Evolutionary conservation across 2,329 filamentous ascomycete genomes (phyloP).

Genomic region (Geoglossum cookeanum): DNA sequence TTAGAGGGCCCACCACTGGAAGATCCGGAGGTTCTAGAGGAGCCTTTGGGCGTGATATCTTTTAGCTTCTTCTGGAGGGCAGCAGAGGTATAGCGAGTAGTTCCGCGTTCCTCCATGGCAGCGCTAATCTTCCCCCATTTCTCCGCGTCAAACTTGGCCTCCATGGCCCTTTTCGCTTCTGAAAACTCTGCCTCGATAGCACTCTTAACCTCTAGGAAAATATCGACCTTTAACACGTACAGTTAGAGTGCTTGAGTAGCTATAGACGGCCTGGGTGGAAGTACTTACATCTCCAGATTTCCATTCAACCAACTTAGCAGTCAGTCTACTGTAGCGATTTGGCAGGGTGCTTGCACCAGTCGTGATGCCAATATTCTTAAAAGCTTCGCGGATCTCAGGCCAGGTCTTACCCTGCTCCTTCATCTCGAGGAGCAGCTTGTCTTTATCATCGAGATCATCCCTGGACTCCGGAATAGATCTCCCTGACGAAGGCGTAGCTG

Average conservation of each 20-base stretch:
- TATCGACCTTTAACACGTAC: conserved; percentile 8
- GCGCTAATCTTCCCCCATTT: conserved; percentile 22
- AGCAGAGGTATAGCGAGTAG: conserved; percentile 17
- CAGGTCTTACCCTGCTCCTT: not conserved
- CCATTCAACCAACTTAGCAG: conserved; percentile 21
- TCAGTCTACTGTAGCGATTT: conserved; percentile 21
- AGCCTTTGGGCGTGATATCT: conserved; percentile 18
- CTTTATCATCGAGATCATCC: not conserved
- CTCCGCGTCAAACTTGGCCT: conserved; percentile 20
- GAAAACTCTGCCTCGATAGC: conserved; percentile 14
- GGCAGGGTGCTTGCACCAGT: conserved; percentile 19
- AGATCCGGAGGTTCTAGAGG: too few species aligned
- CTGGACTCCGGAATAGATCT: not conserved
- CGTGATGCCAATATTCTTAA: conserved; percentile 15
- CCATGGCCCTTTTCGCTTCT: conserved; percentile 20
- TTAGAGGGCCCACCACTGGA: not conserved
- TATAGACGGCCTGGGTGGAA: not conserved
- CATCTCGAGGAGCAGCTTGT: not conserved
- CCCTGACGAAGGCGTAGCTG: not conserved
- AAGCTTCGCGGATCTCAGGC: not conserved
- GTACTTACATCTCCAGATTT: conserved; percentile 18
- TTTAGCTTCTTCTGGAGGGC: conserved; percentile 23
- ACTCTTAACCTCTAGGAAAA: not conserved
- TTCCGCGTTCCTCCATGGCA: conserved; percentile 15
- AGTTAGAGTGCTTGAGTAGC: not conserved